Conservation (phyloP, 192 early-diverging fungal genomes). For the Backusella parvicylindrica region DNA sequence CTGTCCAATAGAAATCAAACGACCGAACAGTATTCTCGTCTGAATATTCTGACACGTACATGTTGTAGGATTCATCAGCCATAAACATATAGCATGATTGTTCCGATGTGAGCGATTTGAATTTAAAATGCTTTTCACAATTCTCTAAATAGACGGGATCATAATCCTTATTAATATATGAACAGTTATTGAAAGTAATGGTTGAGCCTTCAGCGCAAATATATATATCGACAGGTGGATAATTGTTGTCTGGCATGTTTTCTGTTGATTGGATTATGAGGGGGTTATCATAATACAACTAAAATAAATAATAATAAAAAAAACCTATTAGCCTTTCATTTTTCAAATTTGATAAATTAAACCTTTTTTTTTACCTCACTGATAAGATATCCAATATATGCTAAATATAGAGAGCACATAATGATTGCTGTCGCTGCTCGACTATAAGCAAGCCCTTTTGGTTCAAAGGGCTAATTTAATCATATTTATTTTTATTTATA, state of each 20-base stretch:
- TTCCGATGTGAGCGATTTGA: background rate
- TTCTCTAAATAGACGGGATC: too few relatives aligned
- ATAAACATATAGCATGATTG: slow-evolving; percentile 14
- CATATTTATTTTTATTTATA: background rate
- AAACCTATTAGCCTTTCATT: background rate
- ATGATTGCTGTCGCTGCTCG: background rate
- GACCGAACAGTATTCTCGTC: background rate
- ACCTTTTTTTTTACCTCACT: background rate
- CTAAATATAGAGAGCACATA: background rate
- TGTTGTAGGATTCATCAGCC: background rate
- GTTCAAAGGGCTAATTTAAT: background rate
- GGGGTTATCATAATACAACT: background rate
- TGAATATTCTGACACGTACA: background rate
- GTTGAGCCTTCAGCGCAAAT: background rate
- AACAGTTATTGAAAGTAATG: background rate
- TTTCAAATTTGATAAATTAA: background rate
- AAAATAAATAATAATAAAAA: background rate
- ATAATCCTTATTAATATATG: background rate
- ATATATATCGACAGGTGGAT: slow-evolving; percentile 3
- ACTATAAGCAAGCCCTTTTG: background rate
- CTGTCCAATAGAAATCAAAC: slow-evolving; percentile 17
- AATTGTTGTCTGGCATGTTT: background rate
- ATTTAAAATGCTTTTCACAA: background rate
- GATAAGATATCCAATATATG: background rate
- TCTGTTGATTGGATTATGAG: background rate